Base-by-base conservation (phyloP, 306 rosid species). In the Dryas octopetala region DNA sequence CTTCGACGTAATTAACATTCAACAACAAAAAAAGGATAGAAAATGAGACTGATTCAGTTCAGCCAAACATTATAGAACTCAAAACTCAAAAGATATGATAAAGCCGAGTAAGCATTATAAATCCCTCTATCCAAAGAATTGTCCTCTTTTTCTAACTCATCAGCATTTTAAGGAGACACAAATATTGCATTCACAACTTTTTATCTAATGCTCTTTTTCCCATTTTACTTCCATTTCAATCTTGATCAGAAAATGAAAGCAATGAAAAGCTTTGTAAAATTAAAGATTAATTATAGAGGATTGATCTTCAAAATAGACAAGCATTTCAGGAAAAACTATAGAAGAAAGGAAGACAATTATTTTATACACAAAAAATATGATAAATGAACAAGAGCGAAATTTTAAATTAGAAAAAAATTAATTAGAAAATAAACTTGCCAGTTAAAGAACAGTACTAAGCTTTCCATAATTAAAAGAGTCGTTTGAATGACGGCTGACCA, bases 41-140 rank as follows among this genome's bases (percentile, higher is more conserved):
- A 23, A 23, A 23, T 23, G 23, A 23, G 23, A 23, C 23, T n/a
- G 1, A 23, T 23, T 23, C 1, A 12, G 17, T 44, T 44, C 65
- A 57, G 44, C 23, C 66, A 58, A 70, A 57, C 26, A 17, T 54
- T 59, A 7, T 43, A 23, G 65, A 71, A 44, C 65, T 55, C 53
- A 9, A 44, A 71, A 19, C 23, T 19, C 23, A 19, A 19, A 19
- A 19, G 23, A 19, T 19, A 19, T 19, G 23, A 19, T 19, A 19
- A 19, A 19, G 23, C 23, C 23, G 23, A 19, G 23, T 19, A 0
- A 0, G 23, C 23, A 5, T 52, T 15, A 53, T 38, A 61, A 12
- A 13, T 59, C 15, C 40, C 40, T 59, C 40, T 23, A 4, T 61
- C 17, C 8, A 1, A 19, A 28, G 15, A 32, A 28, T 28, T 14